These are phyloP conservation scores for Nigrograna mackinnonii DNA, from an alignment of 2,329 filamentous ascomycete species.

Conservation along the genomic window DNA sequence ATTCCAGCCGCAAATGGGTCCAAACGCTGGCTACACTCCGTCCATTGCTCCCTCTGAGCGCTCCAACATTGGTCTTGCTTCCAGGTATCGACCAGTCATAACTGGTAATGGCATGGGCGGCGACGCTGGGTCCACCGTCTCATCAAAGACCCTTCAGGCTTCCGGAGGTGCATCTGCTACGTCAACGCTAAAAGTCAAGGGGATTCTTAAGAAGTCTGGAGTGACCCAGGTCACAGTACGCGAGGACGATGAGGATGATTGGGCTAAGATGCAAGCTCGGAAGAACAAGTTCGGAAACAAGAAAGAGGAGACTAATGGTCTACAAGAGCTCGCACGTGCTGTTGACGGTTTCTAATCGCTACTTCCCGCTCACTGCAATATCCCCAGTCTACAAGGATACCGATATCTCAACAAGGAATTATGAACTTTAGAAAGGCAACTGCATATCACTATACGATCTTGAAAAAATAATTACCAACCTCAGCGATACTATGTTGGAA, in stretches of 20 bases:
- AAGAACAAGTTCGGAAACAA: slow-evolving; percentile 27
- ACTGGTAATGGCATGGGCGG: slow-evolving; percentile 20
- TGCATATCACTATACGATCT: no score
- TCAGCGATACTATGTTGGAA: no score
- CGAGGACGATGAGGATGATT: slow-evolving; percentile 36
- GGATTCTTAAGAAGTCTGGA: slow-evolving; percentile 34
- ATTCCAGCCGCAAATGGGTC: slow-evolving; percentile 29
- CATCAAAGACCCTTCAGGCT: slow-evolving; percentile 36
- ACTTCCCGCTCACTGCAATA: no score
- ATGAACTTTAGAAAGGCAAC: no score
- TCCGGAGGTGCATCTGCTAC: slow-evolving; percentile 20
- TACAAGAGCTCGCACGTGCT: slow-evolving; percentile 28
- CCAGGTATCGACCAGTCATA: slow-evolving; percentile 88
- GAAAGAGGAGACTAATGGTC: slow-evolving; percentile 20
- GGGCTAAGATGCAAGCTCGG: slow-evolving; percentile 32
- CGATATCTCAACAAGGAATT: no score
- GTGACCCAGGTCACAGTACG: slow-evolving; percentile 10
- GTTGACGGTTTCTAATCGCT: slow-evolving; percentile 4
- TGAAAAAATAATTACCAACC: no score
- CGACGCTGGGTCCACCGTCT: slow-evolving; percentile 32
- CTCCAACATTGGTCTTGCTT: slow-evolving; percentile 88
- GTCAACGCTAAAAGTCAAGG: slow-evolving; percentile 24
- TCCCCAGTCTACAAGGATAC: no score
- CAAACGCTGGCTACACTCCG: slow-evolving; percentile 68
- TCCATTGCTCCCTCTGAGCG: slow-evolving; percentile 96